Conservation (phyloP, 2,329 filamentous ascomycete genomes). For the Pseudogymnoascus sp. region DNA sequence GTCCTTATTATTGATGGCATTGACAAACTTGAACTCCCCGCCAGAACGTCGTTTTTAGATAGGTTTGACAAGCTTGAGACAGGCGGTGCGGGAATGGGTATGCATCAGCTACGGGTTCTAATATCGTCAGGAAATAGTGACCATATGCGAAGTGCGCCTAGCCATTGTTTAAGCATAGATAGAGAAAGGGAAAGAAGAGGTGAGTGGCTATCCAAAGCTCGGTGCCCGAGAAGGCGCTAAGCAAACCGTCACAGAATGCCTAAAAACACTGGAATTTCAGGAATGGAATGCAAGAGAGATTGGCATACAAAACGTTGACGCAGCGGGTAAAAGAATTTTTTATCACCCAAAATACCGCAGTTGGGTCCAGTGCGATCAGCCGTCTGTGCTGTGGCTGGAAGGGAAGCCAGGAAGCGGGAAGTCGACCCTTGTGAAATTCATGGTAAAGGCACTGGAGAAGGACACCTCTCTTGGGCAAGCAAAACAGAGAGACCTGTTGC, state of each 20-base stretch:
- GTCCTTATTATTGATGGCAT: neutral
- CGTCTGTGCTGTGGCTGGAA: slow-evolving; percentile 10
- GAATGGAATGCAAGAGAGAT: slow-evolving; percentile 8
- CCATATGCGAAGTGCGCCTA: neutral
- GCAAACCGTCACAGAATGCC: neutral
- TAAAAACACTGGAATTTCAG: neutral
- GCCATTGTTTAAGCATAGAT: neutral
- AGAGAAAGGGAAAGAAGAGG: slow-evolving; percentile 7
- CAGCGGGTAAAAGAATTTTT: neutral
- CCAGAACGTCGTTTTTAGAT: neutral
- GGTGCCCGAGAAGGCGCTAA: neutral
- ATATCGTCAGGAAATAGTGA: neutral
- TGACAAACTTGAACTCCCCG: neutral
- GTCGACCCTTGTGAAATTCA: slow-evolving; percentile 12
- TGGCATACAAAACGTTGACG: neutral
- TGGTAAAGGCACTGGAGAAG: neutral
- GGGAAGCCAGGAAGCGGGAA: slow-evolving; percentile 19
- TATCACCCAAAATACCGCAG: neutral
- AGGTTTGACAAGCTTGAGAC: neutral
- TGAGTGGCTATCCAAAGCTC: neutral
- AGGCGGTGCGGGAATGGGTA: too few species aligned
- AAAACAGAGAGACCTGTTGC: neutral
- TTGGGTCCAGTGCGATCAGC: neutral
- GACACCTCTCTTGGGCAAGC: neutral
- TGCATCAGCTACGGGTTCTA: neutral